phyloP scores from a whole-genome alignment of 2,329 filamentous ascomycete species.

The Metarhizium album region DNA sequence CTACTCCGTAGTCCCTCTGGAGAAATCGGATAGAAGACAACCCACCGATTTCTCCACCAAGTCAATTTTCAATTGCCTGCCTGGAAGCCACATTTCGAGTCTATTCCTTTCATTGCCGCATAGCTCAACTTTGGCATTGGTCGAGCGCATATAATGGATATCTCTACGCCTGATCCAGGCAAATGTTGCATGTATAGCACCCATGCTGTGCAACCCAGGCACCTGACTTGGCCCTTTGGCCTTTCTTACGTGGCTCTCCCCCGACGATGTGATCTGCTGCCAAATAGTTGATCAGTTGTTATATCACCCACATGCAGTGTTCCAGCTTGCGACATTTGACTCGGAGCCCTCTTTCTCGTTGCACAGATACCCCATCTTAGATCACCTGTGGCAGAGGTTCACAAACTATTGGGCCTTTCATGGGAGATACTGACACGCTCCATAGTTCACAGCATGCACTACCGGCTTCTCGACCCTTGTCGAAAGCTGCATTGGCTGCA shows the following conservation, averaged over 20 bases:
- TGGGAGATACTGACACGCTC: constrained; percentile 1
- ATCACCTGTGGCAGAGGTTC: neutral
- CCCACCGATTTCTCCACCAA: neutral
- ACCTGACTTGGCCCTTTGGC: neutral
- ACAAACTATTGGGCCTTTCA: constrained; percentile 1
- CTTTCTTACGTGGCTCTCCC: neutral
- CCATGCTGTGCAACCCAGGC: neutral
- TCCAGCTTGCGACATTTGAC: neutral
- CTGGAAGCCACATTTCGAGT: neutral
- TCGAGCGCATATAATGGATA: neutral
- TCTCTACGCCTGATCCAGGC: too few relatives aligned
- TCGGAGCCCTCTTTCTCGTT: neutral
- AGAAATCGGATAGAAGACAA: neutral
- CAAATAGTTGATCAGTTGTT: neutral
- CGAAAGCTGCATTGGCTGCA: constrained; percentile 5
- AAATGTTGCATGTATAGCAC: neutral
- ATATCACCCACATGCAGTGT: constrained; percentile 1
- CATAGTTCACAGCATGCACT: constrained; percentile 9
- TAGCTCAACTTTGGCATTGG: neutral
- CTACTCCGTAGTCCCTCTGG: neutral
- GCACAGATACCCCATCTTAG: neutral
- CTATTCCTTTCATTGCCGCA: neutral
- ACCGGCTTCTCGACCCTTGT: constrained; percentile 6
- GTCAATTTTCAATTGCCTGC: neutral
- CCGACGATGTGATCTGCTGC: neutral